Conservation (phyloP, 202 grass and related monocot species). For the Panicum hallii region DNA sequence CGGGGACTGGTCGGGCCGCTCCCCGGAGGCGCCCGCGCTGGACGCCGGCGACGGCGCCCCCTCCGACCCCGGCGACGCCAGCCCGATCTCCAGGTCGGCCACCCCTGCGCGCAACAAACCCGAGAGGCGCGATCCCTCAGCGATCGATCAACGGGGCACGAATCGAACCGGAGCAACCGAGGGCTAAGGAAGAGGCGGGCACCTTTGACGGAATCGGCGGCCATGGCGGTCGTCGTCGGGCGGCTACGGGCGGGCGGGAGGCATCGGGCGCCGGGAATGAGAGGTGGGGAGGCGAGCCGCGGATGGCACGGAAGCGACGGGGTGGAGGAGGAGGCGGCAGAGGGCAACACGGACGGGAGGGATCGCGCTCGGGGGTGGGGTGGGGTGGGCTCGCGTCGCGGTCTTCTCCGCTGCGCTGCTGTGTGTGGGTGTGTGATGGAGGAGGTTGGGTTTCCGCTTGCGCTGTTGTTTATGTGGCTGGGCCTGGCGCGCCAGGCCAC, state of each 20-base stretch:
- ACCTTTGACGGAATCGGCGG: constrained; percentile 57
- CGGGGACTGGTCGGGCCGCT: constrained; percentile 35
- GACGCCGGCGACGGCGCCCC: constrained; percentile 25
- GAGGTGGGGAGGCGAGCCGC: constrained; percentile 53
- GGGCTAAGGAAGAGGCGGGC: neutral
- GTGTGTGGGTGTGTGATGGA: neutral
- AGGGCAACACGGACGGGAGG: constrained; percentile 20
- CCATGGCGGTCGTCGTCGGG: constrained; percentile 52
- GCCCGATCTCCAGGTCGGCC: constrained; percentile 59
- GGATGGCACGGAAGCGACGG: constrained; percentile 38
- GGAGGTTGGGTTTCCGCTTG: constrained; percentile 4
- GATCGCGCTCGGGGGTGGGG: neutral
- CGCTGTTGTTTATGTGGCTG: constrained; percentile 45
- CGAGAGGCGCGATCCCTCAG: constrained; percentile 8
- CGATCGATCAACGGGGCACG: constrained; percentile 15
- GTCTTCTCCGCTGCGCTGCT: neutral
- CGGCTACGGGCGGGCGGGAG: constrained; percentile 23
- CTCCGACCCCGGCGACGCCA: constrained; percentile 47
- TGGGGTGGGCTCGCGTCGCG: constrained; percentile 30
- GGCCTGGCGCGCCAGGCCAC: constrained; percentile 38
- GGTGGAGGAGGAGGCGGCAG: neutral
- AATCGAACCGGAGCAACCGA: constrained; percentile 15
- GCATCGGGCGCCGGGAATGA: constrained; percentile 49
- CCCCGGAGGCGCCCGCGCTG: constrained; percentile 21
- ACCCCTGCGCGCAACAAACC: constrained; percentile 43